phyloP scores from a whole-genome alignment of 2,329 filamentous ascomycete genomes.

The Penicillium sp. region DNA sequence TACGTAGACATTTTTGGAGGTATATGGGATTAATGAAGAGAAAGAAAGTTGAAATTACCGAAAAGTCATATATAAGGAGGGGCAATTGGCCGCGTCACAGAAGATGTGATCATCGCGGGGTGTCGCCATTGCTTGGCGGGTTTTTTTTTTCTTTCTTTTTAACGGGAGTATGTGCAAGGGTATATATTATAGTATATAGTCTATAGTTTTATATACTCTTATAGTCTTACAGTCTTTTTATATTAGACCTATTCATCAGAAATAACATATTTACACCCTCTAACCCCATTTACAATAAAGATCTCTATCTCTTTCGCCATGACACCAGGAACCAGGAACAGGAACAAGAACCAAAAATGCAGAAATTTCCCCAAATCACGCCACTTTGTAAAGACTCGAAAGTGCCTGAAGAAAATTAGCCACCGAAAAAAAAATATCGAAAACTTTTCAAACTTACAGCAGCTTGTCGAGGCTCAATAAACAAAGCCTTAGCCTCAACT shows the following conservation, averaged over 20 bases:
- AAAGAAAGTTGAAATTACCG: not conserved
- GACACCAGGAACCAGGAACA: conserved; percentile 23
- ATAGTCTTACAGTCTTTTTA: no score
- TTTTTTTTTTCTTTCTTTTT: not conserved
- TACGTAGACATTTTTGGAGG: conserved; percentile 40
- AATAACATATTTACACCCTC: not conserved
- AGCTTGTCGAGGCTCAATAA: conserved; percentile 83
- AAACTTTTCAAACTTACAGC: conserved; percentile 54
- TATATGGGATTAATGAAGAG: not conserved
- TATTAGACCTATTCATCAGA: not conserved
- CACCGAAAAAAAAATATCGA: not conserved
- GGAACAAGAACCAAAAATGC: conserved; percentile 8
- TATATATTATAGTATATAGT: no score
- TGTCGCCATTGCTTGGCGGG: conserved; percentile 10
- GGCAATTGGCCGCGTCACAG: conserved; percentile 22
- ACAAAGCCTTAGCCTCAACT: conserved; percentile 81
- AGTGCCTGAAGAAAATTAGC: conserved; percentile 18
- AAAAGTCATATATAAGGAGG: conserved; percentile 9
- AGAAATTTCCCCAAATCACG: conserved; percentile 9
- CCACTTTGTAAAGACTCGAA: conserved; percentile 30
- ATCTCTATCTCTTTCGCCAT: not conserved
- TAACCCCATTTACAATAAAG: not conserved
- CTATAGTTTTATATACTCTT: not conserved
- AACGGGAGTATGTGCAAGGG: no score
- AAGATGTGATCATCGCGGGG: conserved; percentile 29